phyloP scores from a whole-genome alignment of 2,329 filamentous ascomycete species.

The Helotiales sp. region DNA sequence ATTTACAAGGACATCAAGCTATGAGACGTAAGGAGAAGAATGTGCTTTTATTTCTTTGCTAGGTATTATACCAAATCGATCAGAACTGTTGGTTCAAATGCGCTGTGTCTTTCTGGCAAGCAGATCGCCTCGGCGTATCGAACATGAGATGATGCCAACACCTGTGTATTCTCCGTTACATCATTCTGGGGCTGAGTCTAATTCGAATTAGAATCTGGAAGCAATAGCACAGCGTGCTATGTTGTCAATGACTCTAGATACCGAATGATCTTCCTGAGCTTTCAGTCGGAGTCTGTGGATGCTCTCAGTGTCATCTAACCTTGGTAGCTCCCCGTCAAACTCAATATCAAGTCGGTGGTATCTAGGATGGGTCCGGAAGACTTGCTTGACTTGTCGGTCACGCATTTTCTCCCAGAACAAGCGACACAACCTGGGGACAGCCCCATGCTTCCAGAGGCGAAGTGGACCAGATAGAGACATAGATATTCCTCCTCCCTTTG shows the following conservation, averaged over 20 bases:
- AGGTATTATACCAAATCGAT: too few relatives aligned
- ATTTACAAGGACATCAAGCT: too few relatives aligned
- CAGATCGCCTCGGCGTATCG: not conserved
- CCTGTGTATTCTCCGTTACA: not conserved
- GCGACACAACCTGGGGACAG: not conserved
- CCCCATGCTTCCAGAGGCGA: constrained; percentile 4
- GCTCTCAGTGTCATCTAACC: not conserved
- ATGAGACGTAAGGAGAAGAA: too few relatives aligned
- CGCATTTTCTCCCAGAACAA: constrained; percentile 1
- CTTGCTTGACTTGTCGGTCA: not conserved
- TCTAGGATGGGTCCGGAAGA: not conserved
- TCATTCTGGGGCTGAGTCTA: not conserved
- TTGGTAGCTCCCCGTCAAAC: not conserved
- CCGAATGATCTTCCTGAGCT: not conserved
- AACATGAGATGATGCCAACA: not conserved
- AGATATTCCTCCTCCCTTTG: not conserved
- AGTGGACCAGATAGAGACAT: not conserved
- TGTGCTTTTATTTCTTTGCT: too few relatives aligned
- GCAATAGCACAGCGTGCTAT: constrained; percentile 3
- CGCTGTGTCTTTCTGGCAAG: too few relatives aligned
- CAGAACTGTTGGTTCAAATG: too few relatives aligned
- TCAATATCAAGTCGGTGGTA: constrained; percentile 1
- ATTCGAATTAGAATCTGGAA: constrained; percentile 7
- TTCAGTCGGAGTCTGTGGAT: not conserved
- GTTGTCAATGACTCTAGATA: constrained; percentile 3